These are phyloP conservation scores for Syncephalastrum racemosum DNA, from an alignment of 371 early-diverging fungal species.

Conservation along the genomic window DNA sequence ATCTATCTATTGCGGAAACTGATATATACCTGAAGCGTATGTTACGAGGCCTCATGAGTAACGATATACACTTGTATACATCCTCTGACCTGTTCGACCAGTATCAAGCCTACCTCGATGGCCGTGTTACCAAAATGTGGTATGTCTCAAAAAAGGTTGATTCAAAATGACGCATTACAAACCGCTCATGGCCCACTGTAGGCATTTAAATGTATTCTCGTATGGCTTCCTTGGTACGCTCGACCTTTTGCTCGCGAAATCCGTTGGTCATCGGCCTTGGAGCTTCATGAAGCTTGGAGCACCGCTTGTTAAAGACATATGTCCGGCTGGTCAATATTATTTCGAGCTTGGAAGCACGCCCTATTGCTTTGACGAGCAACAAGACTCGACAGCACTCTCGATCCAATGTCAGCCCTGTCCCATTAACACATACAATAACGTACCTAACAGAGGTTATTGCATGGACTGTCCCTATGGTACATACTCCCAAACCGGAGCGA, in stretches of 20 bases:
- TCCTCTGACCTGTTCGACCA: constrained; percentile 27
- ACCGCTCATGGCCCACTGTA: background rate
- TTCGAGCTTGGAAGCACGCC: constrained; percentile 15
- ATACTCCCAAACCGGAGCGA: constrained; percentile 21
- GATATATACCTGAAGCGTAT: constrained; percentile 16
- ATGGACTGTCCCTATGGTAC: constrained; percentile 25
- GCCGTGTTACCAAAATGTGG: constrained; percentile 23
- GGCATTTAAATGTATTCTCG: constrained; percentile 30
- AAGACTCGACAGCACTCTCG: constrained; percentile 8
- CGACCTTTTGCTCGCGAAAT: constrained; percentile 17
- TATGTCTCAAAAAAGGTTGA: constrained; percentile 6
- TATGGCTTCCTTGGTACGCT: constrained; percentile 29
- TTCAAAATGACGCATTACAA: background rate
- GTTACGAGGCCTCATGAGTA: constrained; percentile 21
- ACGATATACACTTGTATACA: constrained; percentile 20
- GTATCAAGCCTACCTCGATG: constrained; percentile 27
- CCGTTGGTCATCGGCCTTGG: constrained; percentile 22
- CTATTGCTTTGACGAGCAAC: constrained; percentile 18
- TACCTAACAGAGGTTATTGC: constrained; percentile 31
- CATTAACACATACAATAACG: constrained; percentile 21
- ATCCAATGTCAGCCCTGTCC: constrained; percentile 38
- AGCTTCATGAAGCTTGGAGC: constrained; percentile 11
- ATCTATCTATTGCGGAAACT: background rate
- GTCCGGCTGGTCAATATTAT: constrained; percentile 25
- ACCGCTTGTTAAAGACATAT: constrained; percentile 12